These are phyloP conservation scores for Onygenales sp. DNA, from an alignment of 2,329 filamentous ascomycete species.

Conservation along the genomic window DNA sequence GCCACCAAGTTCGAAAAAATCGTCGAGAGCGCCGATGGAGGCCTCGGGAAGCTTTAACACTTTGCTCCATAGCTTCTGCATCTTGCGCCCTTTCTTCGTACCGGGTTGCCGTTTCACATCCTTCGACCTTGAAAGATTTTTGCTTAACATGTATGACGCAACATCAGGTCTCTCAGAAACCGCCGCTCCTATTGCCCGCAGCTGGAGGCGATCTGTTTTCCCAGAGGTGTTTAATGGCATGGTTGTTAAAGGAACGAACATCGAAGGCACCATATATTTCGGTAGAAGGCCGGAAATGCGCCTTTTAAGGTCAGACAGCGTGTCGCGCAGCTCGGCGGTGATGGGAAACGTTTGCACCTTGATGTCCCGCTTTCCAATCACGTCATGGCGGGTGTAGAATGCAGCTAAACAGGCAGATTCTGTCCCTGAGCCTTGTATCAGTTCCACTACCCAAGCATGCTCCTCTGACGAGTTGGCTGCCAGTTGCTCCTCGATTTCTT, in stretches of 20 bases:
- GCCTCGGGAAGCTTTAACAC: constrained; percentile 25
- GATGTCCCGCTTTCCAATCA: not conserved
- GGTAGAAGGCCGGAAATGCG: not conserved
- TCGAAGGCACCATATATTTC: constrained; percentile 68
- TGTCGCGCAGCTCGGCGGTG: too few relatives aligned
- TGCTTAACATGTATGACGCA: too few relatives aligned
- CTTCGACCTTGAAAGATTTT: too few relatives aligned
- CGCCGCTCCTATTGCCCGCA: constrained; percentile 29
- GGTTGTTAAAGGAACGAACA: constrained; percentile 57
- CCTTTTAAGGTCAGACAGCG: not conserved
- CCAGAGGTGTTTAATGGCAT: constrained; percentile 66
- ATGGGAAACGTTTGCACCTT: not conserved
- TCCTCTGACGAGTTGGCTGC: not conserved
- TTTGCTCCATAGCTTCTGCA: constrained; percentile 23
- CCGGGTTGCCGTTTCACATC: constrained; percentile 5
- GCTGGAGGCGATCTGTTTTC: constrained; percentile 56
- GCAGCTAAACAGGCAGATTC: not conserved
- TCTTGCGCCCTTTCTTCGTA: not conserved
- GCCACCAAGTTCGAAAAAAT: constrained; percentile 34
- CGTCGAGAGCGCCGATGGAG: constrained; percentile 26
- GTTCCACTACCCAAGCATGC: not conserved
- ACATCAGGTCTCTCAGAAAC: too few relatives aligned
- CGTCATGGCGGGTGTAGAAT: not conserved
- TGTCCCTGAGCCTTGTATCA: not conserved
- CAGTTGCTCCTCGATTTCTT: constrained; percentile 7